Base-by-base conservation (phyloP, 371 early-diverging fungal species). In the Mucor racemosus region DNA sequence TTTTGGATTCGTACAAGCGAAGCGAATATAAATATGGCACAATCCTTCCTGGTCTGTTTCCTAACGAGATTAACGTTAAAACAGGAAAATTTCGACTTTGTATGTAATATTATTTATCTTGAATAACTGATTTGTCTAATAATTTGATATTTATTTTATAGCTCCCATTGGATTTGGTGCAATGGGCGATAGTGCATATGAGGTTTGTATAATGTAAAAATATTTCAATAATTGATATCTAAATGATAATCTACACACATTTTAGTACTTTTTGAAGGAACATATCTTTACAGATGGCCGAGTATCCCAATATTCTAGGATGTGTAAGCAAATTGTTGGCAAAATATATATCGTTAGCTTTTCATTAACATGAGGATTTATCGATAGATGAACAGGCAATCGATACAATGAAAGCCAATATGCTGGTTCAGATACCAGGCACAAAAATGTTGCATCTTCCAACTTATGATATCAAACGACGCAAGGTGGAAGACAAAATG, bases 401-500 rank as follows among this genome's bases (percentile, higher is more conserved):
- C 8, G 77, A 85, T 38, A 78, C 77, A 9, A 80, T 87, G 70
- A 77, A 74, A 39, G 64, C 79, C 5, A 64, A 87, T 62, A 75
- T 91, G 81, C 67, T 86, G 13, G 55, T 65, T 9, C 74, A 73
- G 35, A 54, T 69, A 4, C 75, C 78, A 1, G 75, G 77, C 0
- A 71, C 75, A 3, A 80, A 75, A 7, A 76, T 84, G 41, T 74
- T 81, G 38, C 72, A 83, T 61, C 17, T 85, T 14, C 81, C 84
- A 10, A 44, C 66, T 10, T 75, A 69, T 35, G 57, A 79, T 21
- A 72, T 79, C 33, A 38, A 26, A 7, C 40, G 1, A 17, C 64
- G 64, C 5, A 76, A 64, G 9, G 15, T 48, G 58, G 61, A 59
- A 21, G 50, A 13, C 42, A 58, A 58, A 1, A 85, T 86, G 88